phyloP scores from a whole-genome alignment of 2,329 filamentous ascomycete species.

The Podosphaera fusca region DNA sequence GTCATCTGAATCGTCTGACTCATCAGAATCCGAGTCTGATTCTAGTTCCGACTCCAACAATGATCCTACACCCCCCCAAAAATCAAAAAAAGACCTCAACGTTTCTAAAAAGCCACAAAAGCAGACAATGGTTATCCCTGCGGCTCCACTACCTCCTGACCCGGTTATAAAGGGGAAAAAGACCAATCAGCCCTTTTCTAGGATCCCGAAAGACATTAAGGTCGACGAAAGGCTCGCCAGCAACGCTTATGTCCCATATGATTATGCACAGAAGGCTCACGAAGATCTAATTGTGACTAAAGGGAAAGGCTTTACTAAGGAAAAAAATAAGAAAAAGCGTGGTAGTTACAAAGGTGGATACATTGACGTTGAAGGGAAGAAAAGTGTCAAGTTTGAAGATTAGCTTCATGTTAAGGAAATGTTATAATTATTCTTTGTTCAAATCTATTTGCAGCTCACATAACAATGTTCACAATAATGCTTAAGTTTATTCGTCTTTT shows the following conservation, averaged over 20 bases:
- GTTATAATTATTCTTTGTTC: too few relatives aligned
- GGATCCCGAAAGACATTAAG: slow-evolving; percentile 43
- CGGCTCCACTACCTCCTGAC: slow-evolving; percentile 16
- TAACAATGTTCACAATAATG: too few relatives aligned
- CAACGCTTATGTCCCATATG: slow-evolving; percentile 64
- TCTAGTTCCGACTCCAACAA: slow-evolving; percentile 1
- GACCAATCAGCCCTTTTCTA: slow-evolving; percentile 47
- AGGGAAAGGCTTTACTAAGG: slow-evolving; percentile 96
- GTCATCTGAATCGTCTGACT: slow-evolving; percentile 13
- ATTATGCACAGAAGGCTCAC: slow-evolving; percentile 74
- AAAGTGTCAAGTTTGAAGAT: slow-evolving; percentile 88
- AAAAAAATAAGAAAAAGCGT: slow-evolving; percentile 97
- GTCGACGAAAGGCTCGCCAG: slow-evolving; percentile 49
- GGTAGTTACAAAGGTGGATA: slow-evolving; percentile 75
- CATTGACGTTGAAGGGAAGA: slow-evolving; percentile 63
- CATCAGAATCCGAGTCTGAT: slow-evolving; percentile 17
- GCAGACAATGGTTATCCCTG: slow-evolving; percentile 9
- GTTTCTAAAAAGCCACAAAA: slow-evolving; percentile 2
- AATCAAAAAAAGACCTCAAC: slow-evolving; percentile 21
- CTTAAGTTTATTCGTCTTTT: too few relatives aligned
- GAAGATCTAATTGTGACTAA: slow-evolving; percentile 74
- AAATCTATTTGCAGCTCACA: too few relatives aligned
- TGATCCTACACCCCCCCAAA: slow-evolving; percentile 16
- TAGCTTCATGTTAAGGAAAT: slow-evolving; percentile 18
- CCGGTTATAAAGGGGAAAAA: slow-evolving; percentile 18